phyloP scores from a whole-genome alignment of 2,329 filamentous ascomycete species.

The Ramichloridium luteum region DNA sequence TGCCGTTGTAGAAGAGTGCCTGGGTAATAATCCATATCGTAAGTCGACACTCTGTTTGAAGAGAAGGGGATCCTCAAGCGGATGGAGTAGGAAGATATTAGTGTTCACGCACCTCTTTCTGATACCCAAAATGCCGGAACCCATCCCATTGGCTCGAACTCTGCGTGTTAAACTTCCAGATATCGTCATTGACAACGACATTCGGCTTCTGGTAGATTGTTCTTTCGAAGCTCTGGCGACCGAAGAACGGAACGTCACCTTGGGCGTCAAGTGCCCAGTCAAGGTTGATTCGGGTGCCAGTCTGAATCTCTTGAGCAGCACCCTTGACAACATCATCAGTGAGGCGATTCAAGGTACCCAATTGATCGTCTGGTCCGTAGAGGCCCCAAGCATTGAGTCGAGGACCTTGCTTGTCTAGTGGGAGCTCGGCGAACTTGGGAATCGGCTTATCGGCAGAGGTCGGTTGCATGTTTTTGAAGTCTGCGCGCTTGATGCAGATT shows the following conservation, averaged over 20 bases:
- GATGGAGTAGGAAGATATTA: too few species aligned
- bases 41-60: too few species aligned
- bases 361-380: constrained; percentile 45
- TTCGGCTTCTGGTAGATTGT: constrained; percentile 41
- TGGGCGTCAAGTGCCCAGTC: constrained; percentile 49
- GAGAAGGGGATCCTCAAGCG: too few species aligned
- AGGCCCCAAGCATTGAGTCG: constrained; percentile 29
- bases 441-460: too few species aligned
- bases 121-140: constrained; percentile 40
- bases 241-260: constrained; percentile 42
- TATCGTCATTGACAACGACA: constrained; percentile 47
- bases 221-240: constrained; percentile 43
- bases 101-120: constrained; percentile 35
- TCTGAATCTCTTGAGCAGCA: constrained; percentile 39
- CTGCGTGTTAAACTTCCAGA: constrained; percentile 33
- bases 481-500: too few species aligned
- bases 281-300: constrained; percentile 45
- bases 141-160: constrained; percentile 35
- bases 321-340: constrained; percentile 42
- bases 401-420: constrained; percentile 37
- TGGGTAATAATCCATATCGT: too few species aligned
- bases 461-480: too few species aligned
- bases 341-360: constrained; percentile 50
- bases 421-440: constrained; percentile 38
- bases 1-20: constrained; percentile 26